A percentile compares a stretch with the other conserved stretches of the same genome.
These are phyloP conservation scores for Auriscalpium vulgare DNA, from an alignment of 768 basidiomycete species.

Conservation along the genomic window DNA sequence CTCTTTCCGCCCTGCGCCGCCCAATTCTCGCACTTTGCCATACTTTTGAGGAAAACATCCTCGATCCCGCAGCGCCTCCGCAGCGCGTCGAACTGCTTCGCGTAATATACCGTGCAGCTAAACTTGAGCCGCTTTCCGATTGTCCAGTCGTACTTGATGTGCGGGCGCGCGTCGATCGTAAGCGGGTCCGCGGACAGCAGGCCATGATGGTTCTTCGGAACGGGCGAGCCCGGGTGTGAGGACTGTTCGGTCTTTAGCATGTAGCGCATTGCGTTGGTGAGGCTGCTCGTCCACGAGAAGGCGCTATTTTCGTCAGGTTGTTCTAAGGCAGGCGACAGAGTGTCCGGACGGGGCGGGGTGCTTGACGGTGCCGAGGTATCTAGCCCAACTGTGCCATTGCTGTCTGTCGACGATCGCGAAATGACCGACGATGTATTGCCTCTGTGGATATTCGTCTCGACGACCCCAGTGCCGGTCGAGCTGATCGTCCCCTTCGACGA, in stretches of 20 bases:
- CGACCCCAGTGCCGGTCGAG: constrained; percentile 19
- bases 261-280: constrained; percentile 53
- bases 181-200: constrained; percentile 32
- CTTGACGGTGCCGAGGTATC: background rate
- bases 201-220: constrained; percentile 39
- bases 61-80: constrained; percentile 62
- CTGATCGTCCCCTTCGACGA: constrained; percentile 18
- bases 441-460: constrained; percentile 29
- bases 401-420: constrained; percentile 28
- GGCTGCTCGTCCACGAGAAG: constrained; percentile 43
- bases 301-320: constrained; percentile 9
- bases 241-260: constrained; percentile 35
- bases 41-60: constrained; percentile 46
- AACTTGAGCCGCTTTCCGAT: constrained; percentile 68
- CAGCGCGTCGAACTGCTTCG: constrained; percentile 68
- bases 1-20: constrained; percentile 76
- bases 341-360: background rate
- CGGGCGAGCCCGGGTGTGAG: constrained; percentile 23
- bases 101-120: constrained; percentile 78
- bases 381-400: constrained; percentile 29
- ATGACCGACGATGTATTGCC: constrained; percentile 34
- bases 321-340: background rate
- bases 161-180: constrained; percentile 61
- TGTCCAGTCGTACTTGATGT: constrained; percentile 79
- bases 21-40: constrained; percentile 58